phyloP scores from a whole-genome alignment of 202 grass and related monocot species.

The Tripidium arundinaceum region DNA sequence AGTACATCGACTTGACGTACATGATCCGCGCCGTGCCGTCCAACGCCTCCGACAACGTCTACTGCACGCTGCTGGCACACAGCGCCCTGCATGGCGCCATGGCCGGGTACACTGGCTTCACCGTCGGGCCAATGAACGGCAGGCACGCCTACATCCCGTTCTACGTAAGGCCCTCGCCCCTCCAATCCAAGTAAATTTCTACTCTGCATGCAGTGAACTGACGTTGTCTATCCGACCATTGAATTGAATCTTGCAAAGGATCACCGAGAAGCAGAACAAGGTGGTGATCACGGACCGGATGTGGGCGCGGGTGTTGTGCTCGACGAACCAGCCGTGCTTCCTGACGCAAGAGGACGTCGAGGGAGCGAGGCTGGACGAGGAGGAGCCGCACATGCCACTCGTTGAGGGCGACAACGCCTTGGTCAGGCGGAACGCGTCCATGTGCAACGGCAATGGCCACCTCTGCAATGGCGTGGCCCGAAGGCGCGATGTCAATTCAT shows the following conservation, averaged over 20 bases:
- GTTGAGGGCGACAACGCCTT: constrained; percentile 26
- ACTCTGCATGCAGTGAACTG: neutral
- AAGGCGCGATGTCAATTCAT: too few relatives aligned
- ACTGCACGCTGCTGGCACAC: constrained; percentile 89
- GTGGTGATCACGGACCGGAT: constrained; percentile 99
- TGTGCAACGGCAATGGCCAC: neutral
- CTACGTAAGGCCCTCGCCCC: constrained; percentile 41
- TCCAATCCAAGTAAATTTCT: neutral
- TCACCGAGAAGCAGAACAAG: constrained; percentile 91
- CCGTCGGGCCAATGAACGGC: constrained; percentile 75
- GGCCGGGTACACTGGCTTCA: constrained; percentile 95
- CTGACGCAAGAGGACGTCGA: constrained; percentile 74
- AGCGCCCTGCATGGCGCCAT: constrained; percentile 94
- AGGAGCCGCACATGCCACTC: constrained; percentile 25
- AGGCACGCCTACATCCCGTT: constrained; percentile 94
- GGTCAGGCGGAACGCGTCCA: neutral
- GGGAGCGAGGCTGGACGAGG: constrained; percentile 42
- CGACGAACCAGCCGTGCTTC: constrained; percentile 96
- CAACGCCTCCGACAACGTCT: constrained; percentile 94
- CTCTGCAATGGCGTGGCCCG: neutral
- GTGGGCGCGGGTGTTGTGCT: constrained; percentile 97
- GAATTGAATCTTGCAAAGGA: constrained; percentile 48
- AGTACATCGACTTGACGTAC: constrained; percentile 98
- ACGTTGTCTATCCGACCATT: neutral
- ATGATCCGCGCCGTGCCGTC: constrained; percentile 85